Evolutionary conservation across 257 asterid species (phyloP).

Genomic region (Eucommia ulmoides): DNA sequence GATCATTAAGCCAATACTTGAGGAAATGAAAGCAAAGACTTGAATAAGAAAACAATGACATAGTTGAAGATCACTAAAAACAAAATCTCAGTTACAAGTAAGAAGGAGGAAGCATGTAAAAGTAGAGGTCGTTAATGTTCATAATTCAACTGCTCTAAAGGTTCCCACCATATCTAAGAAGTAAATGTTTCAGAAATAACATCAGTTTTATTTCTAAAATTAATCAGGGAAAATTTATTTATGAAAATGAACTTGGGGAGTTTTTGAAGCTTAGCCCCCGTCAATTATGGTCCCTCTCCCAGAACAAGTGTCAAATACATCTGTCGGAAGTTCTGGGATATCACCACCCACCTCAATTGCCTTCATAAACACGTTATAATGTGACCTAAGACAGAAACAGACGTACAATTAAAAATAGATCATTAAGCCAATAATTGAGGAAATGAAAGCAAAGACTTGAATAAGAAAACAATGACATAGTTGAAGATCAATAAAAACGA

Average conservation of each 20-base stretch:
- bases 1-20: background rate
- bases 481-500: background rate
- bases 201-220: no score
- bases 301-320: conserved; percentile 26
- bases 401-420: conserved; percentile 5
- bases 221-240: no score
- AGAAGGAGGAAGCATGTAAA: background rate
- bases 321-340: conserved; percentile 24
- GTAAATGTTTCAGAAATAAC: no score
- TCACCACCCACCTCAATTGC: conserved; percentile 42
- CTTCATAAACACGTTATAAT: conserved; percentile 45
- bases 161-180: no score
- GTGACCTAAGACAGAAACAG: conserved; percentile 29
- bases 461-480: background rate
- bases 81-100: background rate
- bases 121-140: no score
- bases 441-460: conserved; percentile 1
- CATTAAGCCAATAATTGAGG: background rate
- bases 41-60: background rate
- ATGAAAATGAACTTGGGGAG: no score
- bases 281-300: conserved; percentile 36
- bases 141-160: no score
- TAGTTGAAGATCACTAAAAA: background rate
- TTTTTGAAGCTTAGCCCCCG: no score
- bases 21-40: background rate